Evolutionary conservation across 352 stramenopile genomes (phyloP).

Genomic region (Globisporangium carolinianum): DNA sequence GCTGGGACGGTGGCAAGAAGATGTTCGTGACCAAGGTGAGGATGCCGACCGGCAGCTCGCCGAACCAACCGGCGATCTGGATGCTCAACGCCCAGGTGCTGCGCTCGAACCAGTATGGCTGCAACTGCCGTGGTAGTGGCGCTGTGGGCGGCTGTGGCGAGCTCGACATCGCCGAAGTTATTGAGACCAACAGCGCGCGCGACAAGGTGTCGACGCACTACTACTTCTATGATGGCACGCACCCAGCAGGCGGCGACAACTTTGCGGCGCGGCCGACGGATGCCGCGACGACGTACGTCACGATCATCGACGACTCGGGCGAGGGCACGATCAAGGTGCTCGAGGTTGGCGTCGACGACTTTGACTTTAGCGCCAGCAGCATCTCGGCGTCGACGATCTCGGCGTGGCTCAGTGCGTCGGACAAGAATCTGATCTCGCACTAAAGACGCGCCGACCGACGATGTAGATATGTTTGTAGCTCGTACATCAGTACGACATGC

Average conservation of each 20-base stretch:
- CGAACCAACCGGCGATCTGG: conserved; percentile 64
- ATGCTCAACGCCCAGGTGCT: conserved; percentile 71
- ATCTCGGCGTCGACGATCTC: conserved; percentile 24
- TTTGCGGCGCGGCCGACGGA: conserved; percentile 26
- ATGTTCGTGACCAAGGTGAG: conserved; percentile 72
- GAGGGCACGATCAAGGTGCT: conserved; percentile 36
- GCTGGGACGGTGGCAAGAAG: conserved; percentile 68
- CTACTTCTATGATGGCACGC: conserved; percentile 59
- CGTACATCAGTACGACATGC: too few species aligned
- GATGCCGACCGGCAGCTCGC: conserved; percentile 34
- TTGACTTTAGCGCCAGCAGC: conserved; percentile 25
- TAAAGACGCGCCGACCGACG: neutral
- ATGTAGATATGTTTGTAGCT: too few species aligned
- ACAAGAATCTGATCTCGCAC: conserved; percentile 24
- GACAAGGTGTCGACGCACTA: conserved; percentile 68
- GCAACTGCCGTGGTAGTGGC: conserved; percentile 61
- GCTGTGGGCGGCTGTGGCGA: conserved; percentile 56
- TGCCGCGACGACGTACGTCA: conserved; percentile 34
- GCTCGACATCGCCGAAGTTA: conserved; percentile 65
- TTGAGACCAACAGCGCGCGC: conserved; percentile 45
- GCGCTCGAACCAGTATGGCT: conserved; percentile 59
- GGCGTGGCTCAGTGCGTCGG: conserved; percentile 27
- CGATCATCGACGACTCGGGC: conserved; percentile 39
- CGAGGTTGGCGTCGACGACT: conserved; percentile 31
- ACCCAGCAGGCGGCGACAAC: conserved; percentile 36